Base-by-base conservation (phyloP, 805 yeast genomes). In the Monosporozyma unispora region DNA sequence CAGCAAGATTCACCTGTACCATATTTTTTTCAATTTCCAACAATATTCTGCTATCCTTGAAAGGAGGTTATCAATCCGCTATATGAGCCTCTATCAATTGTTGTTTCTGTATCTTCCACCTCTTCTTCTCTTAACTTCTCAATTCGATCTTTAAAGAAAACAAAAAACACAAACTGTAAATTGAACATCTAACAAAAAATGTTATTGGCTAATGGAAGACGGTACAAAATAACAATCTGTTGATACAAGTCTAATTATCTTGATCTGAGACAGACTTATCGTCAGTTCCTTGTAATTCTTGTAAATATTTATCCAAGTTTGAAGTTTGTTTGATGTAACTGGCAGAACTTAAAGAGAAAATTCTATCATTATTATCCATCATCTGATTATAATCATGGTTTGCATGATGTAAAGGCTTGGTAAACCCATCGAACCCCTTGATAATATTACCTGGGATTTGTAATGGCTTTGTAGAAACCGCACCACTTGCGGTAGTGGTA, bases 381-480 rank as follows among this genome's bases (percentile, higher is more conserved):
- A 14, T n/a, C 5, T 38, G 31, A 11, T 38, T 31, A 21, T 37
- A 28, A 25, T 41, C 48, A 39, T 67, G 62, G 48, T 50, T 54
- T 0, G 59, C 44, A 33, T 47, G 41, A 3, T 68, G 59, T 23
- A 70, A 66, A 10, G 48, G 50, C 55, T 84, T 85, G 45, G 82
- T 74, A 60, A 86, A 84, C 57, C 80, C 84, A 45, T 90, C 96
- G 59, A 89, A 90, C 1, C 98, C 98, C 54, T 84, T 84, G n/a
- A 88, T 84, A 25, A 91, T 83, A 64, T 87, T 90, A 0, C 96
- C 69, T 12, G 55, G 51, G 25, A 49, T 41, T 18, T 47, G 46
- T 14, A 42, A 28, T 23, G 48, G 50, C 45, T 49, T 49, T 18
- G 31, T 28, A 4, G 29, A 23, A 6, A 23, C 23, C 14, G 39